Conservation (phyloP, 768 basidiomycete genomes). For the Cantharellus anzutake region DNA sequence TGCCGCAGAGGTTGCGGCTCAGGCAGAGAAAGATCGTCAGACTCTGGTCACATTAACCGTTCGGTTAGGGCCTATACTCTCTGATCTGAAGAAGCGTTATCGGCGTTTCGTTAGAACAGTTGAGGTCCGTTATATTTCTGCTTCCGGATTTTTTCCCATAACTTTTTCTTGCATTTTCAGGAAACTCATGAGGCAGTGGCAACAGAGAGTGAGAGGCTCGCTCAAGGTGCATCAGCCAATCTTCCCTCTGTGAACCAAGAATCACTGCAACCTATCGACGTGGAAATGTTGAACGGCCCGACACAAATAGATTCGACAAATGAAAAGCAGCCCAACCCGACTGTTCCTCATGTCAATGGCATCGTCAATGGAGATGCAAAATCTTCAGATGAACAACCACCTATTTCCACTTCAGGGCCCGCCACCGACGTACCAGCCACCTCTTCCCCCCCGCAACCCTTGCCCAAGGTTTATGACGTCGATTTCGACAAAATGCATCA, state of each 20-base stretch:
- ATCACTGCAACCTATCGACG: too few relatives aligned
- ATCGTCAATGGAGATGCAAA: neutral
- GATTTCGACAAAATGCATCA: conserved; percentile 83
- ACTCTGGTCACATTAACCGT: conserved; percentile 69
- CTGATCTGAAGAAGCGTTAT: conserved; percentile 80
- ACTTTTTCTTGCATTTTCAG: neutral
- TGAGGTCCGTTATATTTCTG: neutral
- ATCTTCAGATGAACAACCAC: neutral
- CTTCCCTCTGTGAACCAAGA: too few relatives aligned
- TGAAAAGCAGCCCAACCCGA: neutral
- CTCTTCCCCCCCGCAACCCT: conserved; percentile 17
- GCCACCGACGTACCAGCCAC: conserved; percentile 12
- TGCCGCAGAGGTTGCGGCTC: conserved; percentile 60
- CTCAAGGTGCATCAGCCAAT: neutral
- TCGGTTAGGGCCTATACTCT: conserved; percentile 76
- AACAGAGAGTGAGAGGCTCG: neutral
- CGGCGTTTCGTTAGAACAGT: conserved; percentile 60
- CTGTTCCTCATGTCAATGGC: neutral
- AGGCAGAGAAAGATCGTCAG: conserved; percentile 65
- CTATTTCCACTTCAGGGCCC: conserved; percentile 7
- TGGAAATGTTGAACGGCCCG: neutral
- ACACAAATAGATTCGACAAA: neutral
- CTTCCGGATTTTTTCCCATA: neutral
- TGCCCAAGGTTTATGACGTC: conserved; percentile 45
- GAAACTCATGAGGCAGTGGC: conserved; percentile 26